A percentile compares a stretch with the other conserved stretches of the same genome.
Evolutionary conservation across 768 basidiomycete species (phyloP).

Genomic region (Rhodotorula graminis): DNA sequence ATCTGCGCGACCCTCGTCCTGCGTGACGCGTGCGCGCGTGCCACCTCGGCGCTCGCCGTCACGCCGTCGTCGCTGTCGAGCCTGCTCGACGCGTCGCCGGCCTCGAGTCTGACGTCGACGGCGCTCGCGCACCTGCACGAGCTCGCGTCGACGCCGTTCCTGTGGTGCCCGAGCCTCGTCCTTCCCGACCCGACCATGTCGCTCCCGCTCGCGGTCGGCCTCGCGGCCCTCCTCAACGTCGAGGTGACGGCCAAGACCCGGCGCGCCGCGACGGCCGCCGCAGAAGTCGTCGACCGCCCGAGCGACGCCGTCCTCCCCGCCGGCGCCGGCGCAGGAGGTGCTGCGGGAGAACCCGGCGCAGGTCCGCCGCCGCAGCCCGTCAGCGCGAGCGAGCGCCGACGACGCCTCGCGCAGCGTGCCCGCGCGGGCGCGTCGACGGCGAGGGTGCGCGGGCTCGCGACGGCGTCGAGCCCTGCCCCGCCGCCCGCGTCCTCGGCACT

Average conservation of each 20-base stretch:
- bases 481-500: no score
- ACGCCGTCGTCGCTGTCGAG: not conserved
- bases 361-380: not conserved
- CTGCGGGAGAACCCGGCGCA: no score
- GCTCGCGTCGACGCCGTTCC: slow-evolving; percentile 17
- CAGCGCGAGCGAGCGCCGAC: not conserved
- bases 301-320: not conserved
- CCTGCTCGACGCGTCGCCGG: not conserved
- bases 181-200: slow-evolving; percentile 44
- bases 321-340: not conserved
- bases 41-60: slow-evolving; percentile 15
- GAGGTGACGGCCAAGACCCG: slow-evolving; percentile 42
- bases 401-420: not conserved
- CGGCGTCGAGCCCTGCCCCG: not conserved
- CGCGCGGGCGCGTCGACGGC: not conserved
- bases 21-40: slow-evolving; percentile 42
- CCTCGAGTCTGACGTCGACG: slow-evolving; percentile 1
- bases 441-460: not conserved
- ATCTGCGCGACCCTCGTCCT: slow-evolving; percentile 45
- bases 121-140: slow-evolving; percentile 39
- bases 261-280: not conserved
- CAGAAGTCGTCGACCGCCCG: not conserved
- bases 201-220: slow-evolving; percentile 45
- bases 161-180: slow-evolving; percentile 45
- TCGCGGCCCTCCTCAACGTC: slow-evolving; percentile 46